Evolutionary conservation across 2,329 filamentous ascomycete species (phyloP).

Genomic region (Lecanosticta acicola): DNA sequence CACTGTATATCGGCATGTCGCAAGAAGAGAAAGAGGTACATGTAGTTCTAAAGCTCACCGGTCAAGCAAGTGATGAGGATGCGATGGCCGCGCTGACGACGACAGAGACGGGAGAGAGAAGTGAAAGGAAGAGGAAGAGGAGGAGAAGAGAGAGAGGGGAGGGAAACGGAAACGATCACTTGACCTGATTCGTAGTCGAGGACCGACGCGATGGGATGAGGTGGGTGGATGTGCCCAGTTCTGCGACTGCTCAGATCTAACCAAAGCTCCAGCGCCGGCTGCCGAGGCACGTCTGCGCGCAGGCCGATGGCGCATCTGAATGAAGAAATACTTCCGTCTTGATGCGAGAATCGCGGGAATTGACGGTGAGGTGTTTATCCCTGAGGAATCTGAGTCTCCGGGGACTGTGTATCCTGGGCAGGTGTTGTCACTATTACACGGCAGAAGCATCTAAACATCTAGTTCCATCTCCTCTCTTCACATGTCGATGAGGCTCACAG

Average conservation of each 20-base stretch:
- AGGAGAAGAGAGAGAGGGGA: background rate
- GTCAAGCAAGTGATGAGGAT: background rate
- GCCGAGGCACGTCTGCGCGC: background rate
- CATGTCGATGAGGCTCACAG: background rate
- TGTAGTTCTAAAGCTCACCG: too few species aligned
- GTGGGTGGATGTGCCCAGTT: too few species aligned
- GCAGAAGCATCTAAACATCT: too few species aligned
- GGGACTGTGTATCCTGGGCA: too few species aligned
- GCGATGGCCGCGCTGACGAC: background rate
- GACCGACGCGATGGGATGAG: too few species aligned
- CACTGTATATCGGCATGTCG: too few species aligned
- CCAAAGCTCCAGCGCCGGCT: background rate
- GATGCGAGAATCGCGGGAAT: too few species aligned
- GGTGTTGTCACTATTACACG: too few species aligned
- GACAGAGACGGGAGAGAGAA: background rate
- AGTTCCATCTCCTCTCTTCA: background rate
- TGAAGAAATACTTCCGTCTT: background rate
- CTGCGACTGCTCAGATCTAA: too few species aligned
- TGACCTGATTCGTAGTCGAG: slow-evolving; percentile 2
- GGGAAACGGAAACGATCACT: slow-evolving; percentile 4
- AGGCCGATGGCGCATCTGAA: background rate
- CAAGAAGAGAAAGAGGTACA: too few species aligned
- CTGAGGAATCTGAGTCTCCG: too few species aligned
- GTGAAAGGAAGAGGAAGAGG: background rate
- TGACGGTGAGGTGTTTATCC: too few species aligned